Conservation (phyloP, 2,329 filamentous ascomycete genomes). For the Fusarium marasasianum region DNA sequence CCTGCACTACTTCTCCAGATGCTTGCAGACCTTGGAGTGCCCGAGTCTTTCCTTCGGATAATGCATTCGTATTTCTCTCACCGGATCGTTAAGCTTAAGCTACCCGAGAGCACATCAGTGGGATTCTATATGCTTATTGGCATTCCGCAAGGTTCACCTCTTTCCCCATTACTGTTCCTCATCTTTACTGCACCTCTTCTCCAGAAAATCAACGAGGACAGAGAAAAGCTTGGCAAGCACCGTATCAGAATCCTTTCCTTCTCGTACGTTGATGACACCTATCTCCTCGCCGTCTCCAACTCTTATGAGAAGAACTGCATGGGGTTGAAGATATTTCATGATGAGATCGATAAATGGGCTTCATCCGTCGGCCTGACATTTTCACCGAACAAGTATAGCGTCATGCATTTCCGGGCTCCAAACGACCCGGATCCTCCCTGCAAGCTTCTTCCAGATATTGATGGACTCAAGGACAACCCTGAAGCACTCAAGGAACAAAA, state of each 20-base stretch:
- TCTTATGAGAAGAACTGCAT: not conserved
- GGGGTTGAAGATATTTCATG: not conserved
- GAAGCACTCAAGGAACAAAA: not conserved
- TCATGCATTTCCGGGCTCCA: conserved; percentile 3
- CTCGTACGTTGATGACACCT: conserved; percentile 9
- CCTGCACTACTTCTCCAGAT: not conserved
- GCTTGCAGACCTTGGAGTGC: not conserved
- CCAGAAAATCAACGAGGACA: not conserved
- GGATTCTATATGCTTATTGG: conserved; percentile 4
- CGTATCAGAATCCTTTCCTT: not conserved
- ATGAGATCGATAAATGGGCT: not conserved
- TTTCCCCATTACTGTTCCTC: conserved; percentile 10
- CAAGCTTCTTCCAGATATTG: not conserved
- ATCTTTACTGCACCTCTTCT: conserved; percentile 12
- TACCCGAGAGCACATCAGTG: not conserved
- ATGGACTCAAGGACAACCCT: not conserved
- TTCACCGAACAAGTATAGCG: conserved; percentile 1
- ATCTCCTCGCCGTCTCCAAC: not conserved
- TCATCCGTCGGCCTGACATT: not conserved
- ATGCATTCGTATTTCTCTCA: not conserved
- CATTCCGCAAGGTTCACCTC: conserved; percentile 7
- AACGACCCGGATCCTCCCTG: not conserved
- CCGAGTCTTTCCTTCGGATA: not conserved
- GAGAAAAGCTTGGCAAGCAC: not conserved
- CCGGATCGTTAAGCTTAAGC: not conserved